A percentile compares a stretch with the other conserved stretches of the same genome.
Conservation (phyloP, 169 alveolate genomes). For the Plasmodium coatneyi region DNA sequence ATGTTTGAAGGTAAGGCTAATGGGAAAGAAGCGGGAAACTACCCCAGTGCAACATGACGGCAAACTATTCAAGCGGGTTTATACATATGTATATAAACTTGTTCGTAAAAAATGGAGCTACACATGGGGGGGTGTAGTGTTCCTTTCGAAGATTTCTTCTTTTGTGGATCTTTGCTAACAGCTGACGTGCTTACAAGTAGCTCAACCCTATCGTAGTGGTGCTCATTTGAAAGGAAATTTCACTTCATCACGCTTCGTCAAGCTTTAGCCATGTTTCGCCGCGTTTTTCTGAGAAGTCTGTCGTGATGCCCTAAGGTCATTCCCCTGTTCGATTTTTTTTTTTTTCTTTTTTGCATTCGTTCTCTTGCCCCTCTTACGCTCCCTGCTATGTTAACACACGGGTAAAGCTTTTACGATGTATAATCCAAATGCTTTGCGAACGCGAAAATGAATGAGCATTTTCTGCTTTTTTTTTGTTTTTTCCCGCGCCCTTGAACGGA, state of each 20-base stretch:
- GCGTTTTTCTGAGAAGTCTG: neutral
- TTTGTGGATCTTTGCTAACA: neutral
- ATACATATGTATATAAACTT: neutral
- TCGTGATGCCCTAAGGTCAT: neutral
- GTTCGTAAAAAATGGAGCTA: neutral
- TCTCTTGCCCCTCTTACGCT: neutral
- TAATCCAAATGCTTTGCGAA: neutral
- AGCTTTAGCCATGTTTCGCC: neutral
- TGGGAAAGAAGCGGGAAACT: neutral
- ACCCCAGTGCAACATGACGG: neutral
- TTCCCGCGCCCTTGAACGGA: neutral
- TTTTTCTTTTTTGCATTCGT: neutral
- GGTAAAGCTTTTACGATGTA: neutral
- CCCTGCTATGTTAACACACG: neutral
- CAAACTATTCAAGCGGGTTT: neutral
- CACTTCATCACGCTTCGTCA: neutral
- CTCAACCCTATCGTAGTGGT: neutral
- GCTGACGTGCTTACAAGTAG: neutral
- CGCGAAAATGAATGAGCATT: neutral
- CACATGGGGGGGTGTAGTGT: neutral
- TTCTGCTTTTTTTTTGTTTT: neutral
- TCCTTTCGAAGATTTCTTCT: neutral
- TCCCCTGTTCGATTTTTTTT: neutral
- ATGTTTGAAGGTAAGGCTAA: neutral
- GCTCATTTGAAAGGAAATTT: neutral